These are phyloP conservation scores for Nicotiana attenuata DNA, from an alignment of 257 asterid genomes.

Conservation along the genomic window DNA sequence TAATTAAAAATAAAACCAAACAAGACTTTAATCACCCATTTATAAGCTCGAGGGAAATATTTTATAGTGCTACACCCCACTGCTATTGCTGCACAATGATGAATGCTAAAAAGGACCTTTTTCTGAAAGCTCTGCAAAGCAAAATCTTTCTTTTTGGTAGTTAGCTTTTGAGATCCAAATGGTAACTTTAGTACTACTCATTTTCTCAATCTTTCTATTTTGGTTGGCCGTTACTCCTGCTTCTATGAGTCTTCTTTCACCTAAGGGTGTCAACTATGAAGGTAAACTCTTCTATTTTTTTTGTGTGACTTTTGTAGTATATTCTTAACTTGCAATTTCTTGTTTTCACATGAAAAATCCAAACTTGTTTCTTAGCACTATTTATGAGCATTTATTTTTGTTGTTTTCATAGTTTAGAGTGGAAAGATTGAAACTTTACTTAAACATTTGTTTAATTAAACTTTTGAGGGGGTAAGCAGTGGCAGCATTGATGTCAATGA, in stretches of 20 bases:
- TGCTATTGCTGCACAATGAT: background rate
- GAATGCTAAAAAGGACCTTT: conserved; percentile 10
- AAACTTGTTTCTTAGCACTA: background rate
- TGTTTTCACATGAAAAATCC: background rate
- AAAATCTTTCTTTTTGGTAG: conserved; percentile 12
- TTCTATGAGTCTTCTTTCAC: conserved; percentile 69
- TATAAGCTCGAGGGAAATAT: conserved; percentile 6
- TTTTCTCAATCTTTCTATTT: conserved; percentile 32
- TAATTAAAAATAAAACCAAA: background rate
- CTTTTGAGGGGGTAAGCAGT: conserved; percentile 38
- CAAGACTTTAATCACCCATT: background rate
- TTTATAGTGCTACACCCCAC: background rate
- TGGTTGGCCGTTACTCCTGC: conserved; percentile 27
- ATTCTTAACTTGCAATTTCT: too few species aligned
- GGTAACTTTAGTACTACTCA: conserved; percentile 22
- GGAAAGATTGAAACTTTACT: background rate
- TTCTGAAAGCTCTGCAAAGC: conserved; percentile 7
- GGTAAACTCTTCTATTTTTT: conserved; percentile 27
- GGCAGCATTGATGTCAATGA: conserved; percentile 84
- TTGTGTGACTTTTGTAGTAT: too few species aligned
- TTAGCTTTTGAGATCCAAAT: conserved; percentile 36
- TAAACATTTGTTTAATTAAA: background rate
- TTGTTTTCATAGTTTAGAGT: background rate
- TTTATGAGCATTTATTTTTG: background rate
- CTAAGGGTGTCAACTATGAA: conserved; percentile 93